phyloP scores from a whole-genome alignment of 345 rosid species.

The Erucastrum elatum region DNA sequence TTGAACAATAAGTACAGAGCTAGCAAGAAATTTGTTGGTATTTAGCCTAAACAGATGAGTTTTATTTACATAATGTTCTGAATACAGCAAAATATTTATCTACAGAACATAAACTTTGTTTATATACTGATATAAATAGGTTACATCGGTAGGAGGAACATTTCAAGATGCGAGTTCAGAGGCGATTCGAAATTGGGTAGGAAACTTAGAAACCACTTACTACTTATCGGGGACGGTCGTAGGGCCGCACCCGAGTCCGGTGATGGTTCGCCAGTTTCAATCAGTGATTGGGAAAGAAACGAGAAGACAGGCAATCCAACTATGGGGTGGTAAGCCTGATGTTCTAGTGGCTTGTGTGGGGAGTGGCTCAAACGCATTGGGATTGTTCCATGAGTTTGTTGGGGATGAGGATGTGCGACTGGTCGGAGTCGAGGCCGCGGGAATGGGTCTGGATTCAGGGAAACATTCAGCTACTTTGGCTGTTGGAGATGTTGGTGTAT shows the following conservation, averaged over 20 bases:
- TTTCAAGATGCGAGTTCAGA: constrained; percentile 79
- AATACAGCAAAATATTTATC: background rate
- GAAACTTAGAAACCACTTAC: constrained; percentile 49
- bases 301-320: constrained; percentile 70
- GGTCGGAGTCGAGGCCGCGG: constrained; percentile 83
- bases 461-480: constrained; percentile 78
- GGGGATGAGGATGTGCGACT: constrained; percentile 63
- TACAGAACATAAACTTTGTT: background rate
- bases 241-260: constrained; percentile 87
- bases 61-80: background rate
- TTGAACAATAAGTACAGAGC: too few species aligned
- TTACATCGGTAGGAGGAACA: constrained; percentile 54
- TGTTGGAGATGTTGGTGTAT: constrained; percentile 73
- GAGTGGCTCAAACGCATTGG: constrained; percentile 84
- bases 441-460: constrained; percentile 76
- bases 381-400: constrained; percentile 74
- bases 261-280: constrained; percentile 80
- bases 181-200: constrained; percentile 69
- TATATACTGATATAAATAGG: constrained; percentile 38
- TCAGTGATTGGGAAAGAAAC: constrained; percentile 84
- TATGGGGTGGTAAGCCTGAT: constrained; percentile 89
- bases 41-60: background rate
- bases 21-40: too few species aligned
- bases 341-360: constrained; percentile 83
- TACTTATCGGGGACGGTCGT: constrained; percentile 61